Evolutionary conservation across 257 asterid genomes (phyloP).

Genomic region (Parsonsia alboflavescens): DNA sequence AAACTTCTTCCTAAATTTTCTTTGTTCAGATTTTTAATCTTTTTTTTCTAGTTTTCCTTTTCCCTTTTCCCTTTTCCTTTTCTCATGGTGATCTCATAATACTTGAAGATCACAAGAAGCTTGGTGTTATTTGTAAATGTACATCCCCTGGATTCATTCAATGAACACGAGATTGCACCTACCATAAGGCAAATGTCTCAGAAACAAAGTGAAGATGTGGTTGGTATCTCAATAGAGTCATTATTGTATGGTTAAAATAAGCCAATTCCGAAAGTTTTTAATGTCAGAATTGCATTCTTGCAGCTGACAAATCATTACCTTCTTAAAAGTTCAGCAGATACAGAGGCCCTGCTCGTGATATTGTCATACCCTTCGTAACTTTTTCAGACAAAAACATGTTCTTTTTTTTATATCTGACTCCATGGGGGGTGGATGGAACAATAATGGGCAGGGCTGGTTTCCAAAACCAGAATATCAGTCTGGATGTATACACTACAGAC

Average conservation of each 20-base stretch:
- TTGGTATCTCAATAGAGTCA: neutral
- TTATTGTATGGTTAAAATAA: neutral
- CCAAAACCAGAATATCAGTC: neutral
- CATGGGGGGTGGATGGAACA: no score
- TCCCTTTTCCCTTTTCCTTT: neutral
- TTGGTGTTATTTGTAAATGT: conserved; percentile 15
- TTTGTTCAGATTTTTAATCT: neutral
- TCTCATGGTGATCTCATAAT: conserved; percentile 4
- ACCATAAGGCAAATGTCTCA: neutral
- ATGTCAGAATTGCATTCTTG: neutral
- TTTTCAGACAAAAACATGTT: neutral
- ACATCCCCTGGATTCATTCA: neutral
- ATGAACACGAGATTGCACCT: conserved; percentile 5
- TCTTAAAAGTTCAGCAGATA: neutral
- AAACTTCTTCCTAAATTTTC: conserved; percentile 17
- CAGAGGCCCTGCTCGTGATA: neutral
- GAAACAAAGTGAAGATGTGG: neutral
- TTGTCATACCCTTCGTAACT: neutral
- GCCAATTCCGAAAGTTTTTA: neutral
- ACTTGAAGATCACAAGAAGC: conserved; percentile 14
- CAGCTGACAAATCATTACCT: neutral
- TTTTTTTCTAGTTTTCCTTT: neutral
- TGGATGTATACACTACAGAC: neutral
- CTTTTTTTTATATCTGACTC: neutral
- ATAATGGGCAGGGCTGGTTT: neutral